These are phyloP conservation scores for Raphidocelis subcapitata DNA, from an alignment of 139 green algal species.

Conservation along the genomic window DNA sequence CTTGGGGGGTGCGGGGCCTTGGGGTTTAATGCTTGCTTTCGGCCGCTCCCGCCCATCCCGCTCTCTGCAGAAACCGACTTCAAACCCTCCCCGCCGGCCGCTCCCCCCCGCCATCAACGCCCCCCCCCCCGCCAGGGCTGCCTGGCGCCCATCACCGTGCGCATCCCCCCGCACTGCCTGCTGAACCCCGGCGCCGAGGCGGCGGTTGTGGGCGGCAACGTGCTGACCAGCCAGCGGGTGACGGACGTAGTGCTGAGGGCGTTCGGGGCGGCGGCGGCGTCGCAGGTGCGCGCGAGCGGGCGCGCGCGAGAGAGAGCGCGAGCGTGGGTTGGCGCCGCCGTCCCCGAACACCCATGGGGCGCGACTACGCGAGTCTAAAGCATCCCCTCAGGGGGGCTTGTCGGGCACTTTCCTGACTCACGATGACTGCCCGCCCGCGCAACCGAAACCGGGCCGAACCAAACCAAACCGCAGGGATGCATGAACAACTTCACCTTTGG, in stretches of 20 bases:
- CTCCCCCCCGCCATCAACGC: no score
- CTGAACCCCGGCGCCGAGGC: slow-evolving; percentile 60
- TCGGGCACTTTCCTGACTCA: no score
- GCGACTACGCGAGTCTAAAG: no score
- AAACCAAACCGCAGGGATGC: slow-evolving; percentile 78
- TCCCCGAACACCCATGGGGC: no score
- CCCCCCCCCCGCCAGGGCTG: slow-evolving; percentile 51
- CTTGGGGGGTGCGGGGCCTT: neutral
- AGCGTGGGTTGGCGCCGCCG: no score
- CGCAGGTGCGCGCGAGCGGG: slow-evolving; percentile 54
- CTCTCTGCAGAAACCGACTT: no score
- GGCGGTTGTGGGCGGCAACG: slow-evolving; percentile 97
- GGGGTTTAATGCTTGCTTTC: neutral
- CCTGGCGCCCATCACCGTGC: slow-evolving; percentile 72
- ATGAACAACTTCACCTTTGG: slow-evolving; percentile 99
- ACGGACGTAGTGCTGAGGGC: slow-evolving; percentile 95
- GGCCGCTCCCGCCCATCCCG: neutral
- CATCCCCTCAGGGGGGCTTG: no score
- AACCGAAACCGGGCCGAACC: no score
- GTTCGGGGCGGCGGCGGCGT: slow-evolving; percentile 85
- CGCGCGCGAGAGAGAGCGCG: no score
- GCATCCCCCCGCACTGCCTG: slow-evolving; percentile 63
- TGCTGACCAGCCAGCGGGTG: slow-evolving; percentile 96
- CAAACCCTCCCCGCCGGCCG: no score
- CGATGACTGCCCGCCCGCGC: no score